phyloP scores from a whole-genome alignment of 768 basidiomycete species.

The Collybia sp. region DNA sequence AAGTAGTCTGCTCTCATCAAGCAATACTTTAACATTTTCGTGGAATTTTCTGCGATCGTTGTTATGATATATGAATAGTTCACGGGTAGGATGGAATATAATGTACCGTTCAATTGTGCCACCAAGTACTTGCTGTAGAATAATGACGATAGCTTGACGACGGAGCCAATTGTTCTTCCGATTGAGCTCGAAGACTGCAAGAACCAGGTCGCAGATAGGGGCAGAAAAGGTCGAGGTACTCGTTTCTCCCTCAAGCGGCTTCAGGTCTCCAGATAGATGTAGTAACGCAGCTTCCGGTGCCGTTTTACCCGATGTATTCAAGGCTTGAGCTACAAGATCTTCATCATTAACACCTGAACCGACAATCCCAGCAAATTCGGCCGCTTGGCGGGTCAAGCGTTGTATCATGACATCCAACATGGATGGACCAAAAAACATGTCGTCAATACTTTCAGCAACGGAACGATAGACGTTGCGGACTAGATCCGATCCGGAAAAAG shows the following conservation, averaged over 20 bases:
- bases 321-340: conserved; percentile 76
- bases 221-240: conserved; percentile 86
- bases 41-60: conserved; percentile 68
- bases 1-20: conserved; percentile 70
- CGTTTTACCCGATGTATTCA: conserved; percentile 64
- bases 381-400: conserved; percentile 84
- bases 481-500: conserved; percentile 68
- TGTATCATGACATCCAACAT: conserved; percentile 96
- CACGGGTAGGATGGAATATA: not conserved
- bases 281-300: conserved; percentile 66
- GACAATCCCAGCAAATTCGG: conserved; percentile 81
- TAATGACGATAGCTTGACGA: conserved; percentile 92
- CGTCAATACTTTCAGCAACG: conserved; percentile 92
- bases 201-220: conserved; percentile 89
- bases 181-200: conserved; percentile 92
- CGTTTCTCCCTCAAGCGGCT: conserved; percentile 82
- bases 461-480: conserved; percentile 88
- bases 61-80: conserved; percentile 3
- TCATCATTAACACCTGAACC: conserved; percentile 79
- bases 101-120: conserved; percentile 92
- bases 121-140: conserved; percentile 92
- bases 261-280: conserved; percentile 73
- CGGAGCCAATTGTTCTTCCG: conserved; percentile 97
- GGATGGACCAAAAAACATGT: conserved; percentile 94
- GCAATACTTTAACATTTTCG: conserved; percentile 60